Percentiles rank a stretch among this genome's conserved stretches.
Conservation (phyloP, 805 yeast genomes). For the Suhomyces tanzawaensis region DNA sequence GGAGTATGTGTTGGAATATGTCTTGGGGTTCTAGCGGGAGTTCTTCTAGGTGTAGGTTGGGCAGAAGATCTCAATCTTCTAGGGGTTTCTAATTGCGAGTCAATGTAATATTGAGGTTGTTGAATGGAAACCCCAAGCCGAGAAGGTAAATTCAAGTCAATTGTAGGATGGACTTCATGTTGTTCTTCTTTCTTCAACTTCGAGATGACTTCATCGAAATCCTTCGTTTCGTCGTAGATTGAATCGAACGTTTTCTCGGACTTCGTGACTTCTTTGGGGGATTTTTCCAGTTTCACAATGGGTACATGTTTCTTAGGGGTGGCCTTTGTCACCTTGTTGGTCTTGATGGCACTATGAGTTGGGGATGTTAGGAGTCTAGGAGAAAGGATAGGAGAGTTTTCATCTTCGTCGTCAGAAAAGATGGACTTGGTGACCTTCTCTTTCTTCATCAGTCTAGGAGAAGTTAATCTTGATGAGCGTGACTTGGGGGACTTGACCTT, state of each 20-base stretch:
- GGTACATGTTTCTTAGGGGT: too few species aligned
- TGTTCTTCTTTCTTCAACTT: constrained; percentile 14
- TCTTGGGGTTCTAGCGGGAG: constrained; percentile 1
- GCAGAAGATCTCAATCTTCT: constrained; percentile 9
- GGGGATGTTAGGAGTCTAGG: too few species aligned
- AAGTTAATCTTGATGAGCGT: not conserved
- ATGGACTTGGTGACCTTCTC: constrained; percentile 3
- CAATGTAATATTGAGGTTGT: constrained; percentile 13
- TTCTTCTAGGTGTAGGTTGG: constrained; percentile 10
- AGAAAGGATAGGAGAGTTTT: too few species aligned
- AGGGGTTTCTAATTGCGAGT: constrained; percentile 5
- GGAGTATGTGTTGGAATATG: constrained; percentile 6
- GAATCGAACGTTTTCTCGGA: constrained; percentile 3
- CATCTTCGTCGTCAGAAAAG: constrained; percentile 7
- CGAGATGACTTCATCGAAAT: constrained; percentile 23
- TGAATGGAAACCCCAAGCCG: constrained; percentile 27
- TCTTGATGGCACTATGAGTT: too few species aligned
- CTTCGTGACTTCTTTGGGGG: too few species aligned
- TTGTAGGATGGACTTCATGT: constrained; percentile 4
- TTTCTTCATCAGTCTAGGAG: not conserved
- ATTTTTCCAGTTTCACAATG: too few species aligned
- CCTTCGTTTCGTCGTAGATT: constrained; percentile 22
- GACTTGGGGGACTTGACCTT: not conserved
- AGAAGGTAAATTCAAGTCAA: constrained; percentile 30
- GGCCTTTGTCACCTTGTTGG: too few species aligned